A percentile compares a stretch with the other conserved stretches of the same genome.
These are phyloP conservation scores for Triticum turgidum DNA, from an alignment of 176 grass and related monocot genomes.

Conservation along the genomic window DNA sequence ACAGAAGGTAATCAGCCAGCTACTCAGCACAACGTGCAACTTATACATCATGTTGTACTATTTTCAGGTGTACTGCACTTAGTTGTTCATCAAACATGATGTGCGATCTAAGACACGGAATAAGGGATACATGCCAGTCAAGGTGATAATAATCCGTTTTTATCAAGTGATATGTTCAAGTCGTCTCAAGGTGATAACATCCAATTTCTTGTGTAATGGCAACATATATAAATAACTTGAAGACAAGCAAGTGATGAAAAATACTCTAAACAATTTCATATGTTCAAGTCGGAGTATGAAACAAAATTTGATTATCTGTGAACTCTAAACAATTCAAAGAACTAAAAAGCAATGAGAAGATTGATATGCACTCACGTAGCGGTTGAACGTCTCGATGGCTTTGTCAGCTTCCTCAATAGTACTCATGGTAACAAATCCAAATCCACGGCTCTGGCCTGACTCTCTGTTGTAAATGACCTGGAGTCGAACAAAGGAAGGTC, in stretches of 20 bases:
- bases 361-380: constrained; percentile 53
- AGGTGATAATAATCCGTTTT: neutral
- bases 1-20: neutral
- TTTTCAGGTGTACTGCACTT: neutral
- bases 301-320: neutral
- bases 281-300: neutral
- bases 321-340: constrained; percentile 14
- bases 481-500: neutral
- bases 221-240: neutral
- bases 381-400: constrained; percentile 68
- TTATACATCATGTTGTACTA: neutral
- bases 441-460: constrained; percentile 32
- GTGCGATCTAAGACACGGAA: neutral
- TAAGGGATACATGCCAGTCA: neutral
- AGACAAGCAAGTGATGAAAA: neutral
- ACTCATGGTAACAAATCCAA: constrained; percentile 85
- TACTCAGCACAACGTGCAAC: neutral
- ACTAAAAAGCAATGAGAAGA: neutral
- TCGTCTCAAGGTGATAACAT: neutral
- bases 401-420: constrained; percentile 85
- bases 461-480: constrained; percentile 29
- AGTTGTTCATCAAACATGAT: neutral
- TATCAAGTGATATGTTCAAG: neutral
- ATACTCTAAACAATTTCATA: neutral
- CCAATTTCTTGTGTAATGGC: neutral